phyloP scores from a whole-genome alignment of 441 rosid genomes.

The Gossypium trilobum region DNA sequence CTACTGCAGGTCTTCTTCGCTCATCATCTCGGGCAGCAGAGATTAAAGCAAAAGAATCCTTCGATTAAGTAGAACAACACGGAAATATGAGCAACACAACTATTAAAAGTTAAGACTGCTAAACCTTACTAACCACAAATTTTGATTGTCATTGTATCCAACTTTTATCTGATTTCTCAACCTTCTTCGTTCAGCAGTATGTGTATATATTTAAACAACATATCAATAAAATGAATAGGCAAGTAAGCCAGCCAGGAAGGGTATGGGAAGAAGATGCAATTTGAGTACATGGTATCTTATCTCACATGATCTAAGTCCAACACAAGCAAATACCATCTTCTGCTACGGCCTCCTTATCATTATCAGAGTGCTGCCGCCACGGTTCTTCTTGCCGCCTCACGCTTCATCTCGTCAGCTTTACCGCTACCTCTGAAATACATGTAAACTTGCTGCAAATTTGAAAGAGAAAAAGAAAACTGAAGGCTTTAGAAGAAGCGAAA shows the following conservation, averaged over 20 bases:
- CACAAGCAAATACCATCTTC: background rate
- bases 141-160: conserved; percentile 3
- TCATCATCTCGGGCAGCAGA: background rate
- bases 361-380: conserved; percentile 63
- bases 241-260: conserved; percentile 10
- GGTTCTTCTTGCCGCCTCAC: conserved; percentile 55
- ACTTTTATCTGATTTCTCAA: conserved; percentile 15
- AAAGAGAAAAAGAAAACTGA: conserved; percentile 10
- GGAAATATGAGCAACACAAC: background rate
- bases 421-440: conserved; percentile 97
- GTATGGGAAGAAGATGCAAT: conserved; percentile 1
- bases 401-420: conserved; percentile 81
- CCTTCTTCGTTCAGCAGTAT: background rate
- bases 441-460: conserved; percentile 76
- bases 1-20: background rate
- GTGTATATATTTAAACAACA: background rate
- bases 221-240: background rate
- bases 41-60: background rate
- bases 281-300: background rate
- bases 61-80: background rate
- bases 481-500: background rate
- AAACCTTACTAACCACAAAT: background rate
- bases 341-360: background rate
- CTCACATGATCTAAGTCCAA: background rate
- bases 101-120: background rate